phyloP scores from a whole-genome alignment of 306 rosid species.

The Rosa persica region DNA sequence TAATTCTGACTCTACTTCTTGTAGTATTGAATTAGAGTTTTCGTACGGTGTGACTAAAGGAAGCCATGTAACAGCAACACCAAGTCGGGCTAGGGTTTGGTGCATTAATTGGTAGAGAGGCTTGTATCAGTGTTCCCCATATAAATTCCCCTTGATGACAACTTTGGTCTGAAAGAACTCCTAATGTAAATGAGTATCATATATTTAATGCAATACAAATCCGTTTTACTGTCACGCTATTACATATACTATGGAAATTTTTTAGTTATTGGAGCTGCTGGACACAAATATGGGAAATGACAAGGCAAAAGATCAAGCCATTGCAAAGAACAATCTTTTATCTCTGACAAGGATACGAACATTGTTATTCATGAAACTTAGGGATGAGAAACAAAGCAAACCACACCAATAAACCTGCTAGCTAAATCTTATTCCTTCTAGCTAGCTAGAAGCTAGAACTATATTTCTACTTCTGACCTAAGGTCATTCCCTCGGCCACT shows the following conservation, averaged over 20 bases:
- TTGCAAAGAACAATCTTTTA: too few relatives aligned
- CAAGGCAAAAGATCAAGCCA: too few relatives aligned
- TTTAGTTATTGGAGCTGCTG: too few relatives aligned
- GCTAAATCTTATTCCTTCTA: background rate
- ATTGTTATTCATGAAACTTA: background rate
- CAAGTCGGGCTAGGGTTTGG: slow-evolving; percentile 51
- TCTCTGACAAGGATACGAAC: too few relatives aligned
- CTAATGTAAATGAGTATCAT: slow-evolving; percentile 36
- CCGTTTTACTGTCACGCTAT: background rate
- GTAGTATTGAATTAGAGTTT: slow-evolving; percentile 35
- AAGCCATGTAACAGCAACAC: slow-evolving; percentile 48
- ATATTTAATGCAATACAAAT: background rate
- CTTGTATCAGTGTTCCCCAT: slow-evolving; percentile 50
- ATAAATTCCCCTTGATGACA: slow-evolving; percentile 42
- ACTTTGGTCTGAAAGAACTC: slow-evolving; percentile 9
- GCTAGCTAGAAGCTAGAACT: background rate
- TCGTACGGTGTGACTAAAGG: slow-evolving; percentile 41
- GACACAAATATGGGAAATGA: too few relatives aligned
- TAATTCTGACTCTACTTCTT: slow-evolving; percentile 35
- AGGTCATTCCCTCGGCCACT: slow-evolving; percentile 54
- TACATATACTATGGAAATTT: background rate
- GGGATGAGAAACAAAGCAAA: background rate
- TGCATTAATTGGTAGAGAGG: slow-evolving; percentile 65
- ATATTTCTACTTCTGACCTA: slow-evolving; percentile 25
- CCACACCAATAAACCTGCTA: background rate